These are phyloP conservation scores for Cyberlindnera saturnus DNA, from an alignment of 805 yeast genomes.

Conservation along the genomic window DNA sequence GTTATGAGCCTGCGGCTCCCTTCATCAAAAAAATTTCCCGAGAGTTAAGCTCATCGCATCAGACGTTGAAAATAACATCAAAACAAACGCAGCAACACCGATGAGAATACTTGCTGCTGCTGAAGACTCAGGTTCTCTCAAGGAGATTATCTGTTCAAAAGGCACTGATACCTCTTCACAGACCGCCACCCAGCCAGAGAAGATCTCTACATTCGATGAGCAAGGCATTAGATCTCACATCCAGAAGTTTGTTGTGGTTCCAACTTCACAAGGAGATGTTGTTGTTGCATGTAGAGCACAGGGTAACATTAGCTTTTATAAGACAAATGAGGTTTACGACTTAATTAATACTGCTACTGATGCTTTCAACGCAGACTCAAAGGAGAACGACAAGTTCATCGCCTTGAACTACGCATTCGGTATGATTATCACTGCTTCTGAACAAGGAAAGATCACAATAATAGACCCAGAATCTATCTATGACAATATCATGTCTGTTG, in stretches of 20 bases:
- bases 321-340: constrained; percentile 24
- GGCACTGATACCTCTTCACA: constrained; percentile 80
- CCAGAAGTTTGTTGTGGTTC: constrained; percentile 31
- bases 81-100: not conserved
- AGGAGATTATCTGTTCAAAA: constrained; percentile 53
- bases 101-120: constrained; percentile 64
- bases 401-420: constrained; percentile 27
- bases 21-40: too few species aligned
- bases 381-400: constrained; percentile 32
- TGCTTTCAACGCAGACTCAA: constrained; percentile 7
- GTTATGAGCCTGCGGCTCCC: too few species aligned
- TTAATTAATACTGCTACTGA: constrained; percentile 13
- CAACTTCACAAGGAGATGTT: constrained; percentile 26
- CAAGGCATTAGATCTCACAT: constrained; percentile 35
- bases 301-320: constrained; percentile 36
- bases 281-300: constrained; percentile 41
- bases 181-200: constrained; percentile 57
- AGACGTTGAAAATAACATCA: too few species aligned
- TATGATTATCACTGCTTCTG: constrained; percentile 27
- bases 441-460: constrained; percentile 30
- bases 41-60: too few species aligned
- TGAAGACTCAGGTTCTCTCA: constrained; percentile 61
- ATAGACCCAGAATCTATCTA: constrained; percentile 17
- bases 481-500: constrained; percentile 8
- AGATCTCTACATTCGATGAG: constrained; percentile 38